Conservation (phyloP, 164 flowering plant genomes). For the Berberis thunbergii region DNA sequence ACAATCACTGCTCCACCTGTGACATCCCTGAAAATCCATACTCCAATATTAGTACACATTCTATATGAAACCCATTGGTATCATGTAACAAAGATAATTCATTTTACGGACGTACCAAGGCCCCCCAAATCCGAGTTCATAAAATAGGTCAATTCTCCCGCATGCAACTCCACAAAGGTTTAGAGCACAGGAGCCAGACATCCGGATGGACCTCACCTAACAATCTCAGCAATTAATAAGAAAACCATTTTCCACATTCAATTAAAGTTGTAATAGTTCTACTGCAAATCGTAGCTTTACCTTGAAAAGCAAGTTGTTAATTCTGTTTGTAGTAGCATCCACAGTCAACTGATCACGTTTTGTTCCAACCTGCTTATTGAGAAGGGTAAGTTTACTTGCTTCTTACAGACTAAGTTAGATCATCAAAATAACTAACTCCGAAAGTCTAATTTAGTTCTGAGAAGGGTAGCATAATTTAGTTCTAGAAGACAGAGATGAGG, state of each 20-base stretch:
- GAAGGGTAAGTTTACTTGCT: constrained; percentile 1
- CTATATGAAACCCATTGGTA: background rate
- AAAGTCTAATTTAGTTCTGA: background rate
- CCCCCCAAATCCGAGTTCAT: constrained; percentile 80
- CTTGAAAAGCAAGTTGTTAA: constrained; percentile 74
- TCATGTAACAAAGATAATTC: background rate
- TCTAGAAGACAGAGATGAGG: background rate
- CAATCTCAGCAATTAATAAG: constrained; percentile 11
- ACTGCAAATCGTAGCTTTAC: constrained; percentile 21
- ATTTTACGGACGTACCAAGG: constrained; percentile 59
- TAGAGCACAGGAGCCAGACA: constrained; percentile 94
- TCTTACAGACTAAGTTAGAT: background rate
- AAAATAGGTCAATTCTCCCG: constrained; percentile 82
- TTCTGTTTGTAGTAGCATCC: constrained; percentile 59
- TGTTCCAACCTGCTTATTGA: constrained; percentile 57
- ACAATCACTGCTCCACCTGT: constrained; percentile 92
- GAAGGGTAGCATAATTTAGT: background rate
- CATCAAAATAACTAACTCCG: background rate
- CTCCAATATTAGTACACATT: background rate
- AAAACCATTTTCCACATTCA: background rate
- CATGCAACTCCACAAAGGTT: constrained; percentile 91
- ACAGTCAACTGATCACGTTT: constrained; percentile 65
- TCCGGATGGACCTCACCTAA: constrained; percentile 85
- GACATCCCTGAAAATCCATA: constrained; percentile 62
- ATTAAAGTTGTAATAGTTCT: background rate